Evolutionary conservation across 345 rosid genomes (phyloP).

Genomic region (Heritiera littoralis): DNA sequence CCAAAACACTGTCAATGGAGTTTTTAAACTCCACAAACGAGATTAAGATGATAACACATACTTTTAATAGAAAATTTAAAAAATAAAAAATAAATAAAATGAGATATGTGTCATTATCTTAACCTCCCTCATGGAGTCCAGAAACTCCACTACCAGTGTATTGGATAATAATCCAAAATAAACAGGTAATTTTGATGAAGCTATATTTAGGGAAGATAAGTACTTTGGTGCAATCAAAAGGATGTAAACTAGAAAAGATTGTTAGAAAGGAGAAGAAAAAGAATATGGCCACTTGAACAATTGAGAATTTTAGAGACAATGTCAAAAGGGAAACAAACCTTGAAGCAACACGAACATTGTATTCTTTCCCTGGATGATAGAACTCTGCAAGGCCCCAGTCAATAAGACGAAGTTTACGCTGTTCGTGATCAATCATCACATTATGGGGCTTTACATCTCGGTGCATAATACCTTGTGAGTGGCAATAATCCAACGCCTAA

Average conservation of each 20-base stretch:
- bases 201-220: background rate
- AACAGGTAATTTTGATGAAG: background rate
- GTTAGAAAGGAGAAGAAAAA: background rate
- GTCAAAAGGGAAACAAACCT: slow-evolving; percentile 48
- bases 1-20: too few relatives aligned
- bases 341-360: slow-evolving; percentile 97
- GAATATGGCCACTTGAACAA: background rate
- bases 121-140: too few relatives aligned
- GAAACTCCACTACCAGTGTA: too few relatives aligned
- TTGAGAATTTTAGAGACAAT: background rate
- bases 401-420: slow-evolving; percentile 88
- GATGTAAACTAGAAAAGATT: background rate
- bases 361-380: slow-evolving; percentile 96
- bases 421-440: slow-evolving; percentile 99
- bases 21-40: too few relatives aligned
- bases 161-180: background rate
- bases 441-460: slow-evolving; percentile 99
- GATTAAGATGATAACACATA: too few relatives aligned
- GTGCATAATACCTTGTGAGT: slow-evolving; percentile 98
- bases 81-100: too few relatives aligned
- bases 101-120: too few relatives aligned
- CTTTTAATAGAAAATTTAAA: too few relatives aligned
- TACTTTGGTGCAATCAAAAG: background rate
- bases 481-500: slow-evolving; percentile 96
- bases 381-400: slow-evolving; percentile 99